phyloP scores from a whole-genome alignment of 768 basidiomycete genomes.

The Neoboletus subvelutipes region DNA sequence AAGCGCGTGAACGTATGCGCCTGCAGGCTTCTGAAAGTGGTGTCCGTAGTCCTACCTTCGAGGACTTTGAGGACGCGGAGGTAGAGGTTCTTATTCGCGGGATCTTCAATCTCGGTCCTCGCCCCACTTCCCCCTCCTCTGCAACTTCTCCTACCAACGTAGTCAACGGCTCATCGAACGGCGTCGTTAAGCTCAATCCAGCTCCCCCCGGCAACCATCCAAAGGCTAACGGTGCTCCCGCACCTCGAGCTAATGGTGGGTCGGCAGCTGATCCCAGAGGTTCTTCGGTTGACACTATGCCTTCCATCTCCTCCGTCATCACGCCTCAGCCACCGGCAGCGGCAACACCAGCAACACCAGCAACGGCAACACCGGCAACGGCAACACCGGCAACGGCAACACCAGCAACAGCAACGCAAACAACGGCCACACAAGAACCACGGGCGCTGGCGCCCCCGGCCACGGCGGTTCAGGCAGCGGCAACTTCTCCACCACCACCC shows the following conservation, averaged over 20 bases:
- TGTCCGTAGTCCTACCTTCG: conserved; percentile 31
- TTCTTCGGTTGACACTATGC: conserved; percentile 28
- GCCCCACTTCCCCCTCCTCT: conserved; percentile 25
- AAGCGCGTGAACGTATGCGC: conserved; percentile 42
- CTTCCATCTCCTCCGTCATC: conserved; percentile 15
- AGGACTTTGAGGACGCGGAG: conserved; percentile 32
- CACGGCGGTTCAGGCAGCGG: background rate
- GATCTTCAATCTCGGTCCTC: conserved; percentile 29
- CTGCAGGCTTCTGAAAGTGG: conserved; percentile 31
- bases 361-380: conserved; percentile 1
- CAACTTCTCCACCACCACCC: background rate
- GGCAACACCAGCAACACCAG: background rate
- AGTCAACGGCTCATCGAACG: conserved; percentile 10
- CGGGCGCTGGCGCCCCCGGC: background rate
- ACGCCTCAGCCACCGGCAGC: conserved; percentile 5
- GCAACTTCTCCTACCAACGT: conserved; percentile 8
- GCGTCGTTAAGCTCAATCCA: conserved; percentile 21
- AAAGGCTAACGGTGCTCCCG: conserved; percentile 20
- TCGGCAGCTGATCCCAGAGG: conserved; percentile 26
- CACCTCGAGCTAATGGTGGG: conserved; percentile 32
- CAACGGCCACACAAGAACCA: background rate
- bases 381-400: background rate
- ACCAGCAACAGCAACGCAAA: background rate
- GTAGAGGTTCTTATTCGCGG: conserved; percentile 29
- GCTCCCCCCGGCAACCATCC: conserved; percentile 17